Evolutionary conservation across 352 stramenopile genomes (phyloP).

Genomic region (Aphanomyces euteiches): DNA sequence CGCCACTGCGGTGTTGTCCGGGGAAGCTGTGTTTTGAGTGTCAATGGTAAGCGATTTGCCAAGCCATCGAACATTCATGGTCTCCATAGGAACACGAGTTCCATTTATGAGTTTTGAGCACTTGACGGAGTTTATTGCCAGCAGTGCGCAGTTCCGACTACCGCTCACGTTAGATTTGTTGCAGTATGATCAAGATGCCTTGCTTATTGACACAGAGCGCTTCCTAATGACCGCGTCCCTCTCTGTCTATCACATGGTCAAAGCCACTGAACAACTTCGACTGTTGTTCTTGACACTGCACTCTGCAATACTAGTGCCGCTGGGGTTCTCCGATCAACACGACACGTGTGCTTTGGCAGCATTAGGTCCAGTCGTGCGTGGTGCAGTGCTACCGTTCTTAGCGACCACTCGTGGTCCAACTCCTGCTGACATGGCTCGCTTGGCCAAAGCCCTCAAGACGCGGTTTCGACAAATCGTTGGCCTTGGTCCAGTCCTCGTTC

Average conservation of each 20-base stretch:
- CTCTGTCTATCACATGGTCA: conserved; percentile 24
- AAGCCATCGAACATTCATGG: too few species aligned
- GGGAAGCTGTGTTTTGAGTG: conserved; percentile 8
- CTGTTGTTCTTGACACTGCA: conserved; percentile 20
- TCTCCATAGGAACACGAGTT: conserved; percentile 12
- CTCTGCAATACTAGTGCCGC: background rate
- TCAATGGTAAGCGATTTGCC: conserved; percentile 10
- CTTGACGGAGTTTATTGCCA: conserved; percentile 16
- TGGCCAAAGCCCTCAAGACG: conserved; percentile 5
- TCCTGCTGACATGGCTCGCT: conserved; percentile 19
- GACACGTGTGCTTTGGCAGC: conserved; percentile 22
- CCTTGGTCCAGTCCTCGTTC: conserved; percentile 3
- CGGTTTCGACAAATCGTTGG: conserved; percentile 4
- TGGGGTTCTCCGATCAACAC: conserved; percentile 3
- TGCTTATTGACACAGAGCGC: conserved; percentile 13
- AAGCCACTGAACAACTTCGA: conserved; percentile 22
- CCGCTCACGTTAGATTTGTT: conserved; percentile 27
- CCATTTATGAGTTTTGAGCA: conserved; percentile 28
- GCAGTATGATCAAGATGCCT: conserved; percentile 1
- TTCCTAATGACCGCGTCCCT: conserved; percentile 24
- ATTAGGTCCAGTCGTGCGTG: background rate
- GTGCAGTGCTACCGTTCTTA: conserved; percentile 20
- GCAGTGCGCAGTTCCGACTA: conserved; percentile 24
- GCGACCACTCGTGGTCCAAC: conserved; percentile 5
- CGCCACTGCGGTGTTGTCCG: conserved; percentile 2